Evolutionary conservation across 1,139 yeast species (phyloP).

Genomic region (Lodderomyces elongisporus): DNA sequence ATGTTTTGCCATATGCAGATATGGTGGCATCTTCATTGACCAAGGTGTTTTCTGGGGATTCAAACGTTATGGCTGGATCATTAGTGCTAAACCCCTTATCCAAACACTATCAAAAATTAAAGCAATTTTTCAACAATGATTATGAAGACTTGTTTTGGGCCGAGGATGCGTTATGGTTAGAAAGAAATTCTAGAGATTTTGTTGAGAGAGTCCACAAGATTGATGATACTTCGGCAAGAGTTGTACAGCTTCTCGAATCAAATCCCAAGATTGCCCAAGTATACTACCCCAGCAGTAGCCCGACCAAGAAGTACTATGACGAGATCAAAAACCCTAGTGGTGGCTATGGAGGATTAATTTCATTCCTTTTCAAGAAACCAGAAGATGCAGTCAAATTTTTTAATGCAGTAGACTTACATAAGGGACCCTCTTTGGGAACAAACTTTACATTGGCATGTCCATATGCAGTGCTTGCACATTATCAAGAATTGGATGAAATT

Average conservation of each 20-base stretch:
- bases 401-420: slow-evolving; percentile 68
- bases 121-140: slow-evolving; percentile 44
- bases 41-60: slow-evolving; percentile 89
- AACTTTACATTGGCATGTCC: slow-evolving; percentile 92
- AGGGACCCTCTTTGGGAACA: slow-evolving; percentile 94
- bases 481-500: slow-evolving; percentile 74
- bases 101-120: slow-evolving; percentile 47
- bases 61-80: slow-evolving; percentile 94
- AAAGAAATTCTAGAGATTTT: slow-evolving; percentile 89
- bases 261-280: slow-evolving; percentile 51
- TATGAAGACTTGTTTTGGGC: slow-evolving; percentile 84
- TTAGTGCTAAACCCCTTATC: slow-evolving; percentile 71
- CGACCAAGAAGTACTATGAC: slow-evolving; percentile 64
- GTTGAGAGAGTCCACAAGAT: slow-evolving; percentile 60
- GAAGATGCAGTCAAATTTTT: slow-evolving; percentile 68
- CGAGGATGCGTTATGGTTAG: slow-evolving; percentile 89
- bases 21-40: slow-evolving; percentile 84
- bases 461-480: slow-evolving; percentile 86
- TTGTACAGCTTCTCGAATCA: slow-evolving; percentile 45
- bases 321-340: slow-evolving; percentile 62
- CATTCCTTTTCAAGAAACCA: slow-evolving; percentile 66
- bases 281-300: slow-evolving; percentile 63
- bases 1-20: slow-evolving; percentile 78
- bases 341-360: slow-evolving; percentile 90
- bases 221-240: slow-evolving; percentile 59